These are phyloP conservation scores for Tremellales sp. DNA, from an alignment of 1,284 basidiomycete species.

Conservation along the genomic window DNA sequence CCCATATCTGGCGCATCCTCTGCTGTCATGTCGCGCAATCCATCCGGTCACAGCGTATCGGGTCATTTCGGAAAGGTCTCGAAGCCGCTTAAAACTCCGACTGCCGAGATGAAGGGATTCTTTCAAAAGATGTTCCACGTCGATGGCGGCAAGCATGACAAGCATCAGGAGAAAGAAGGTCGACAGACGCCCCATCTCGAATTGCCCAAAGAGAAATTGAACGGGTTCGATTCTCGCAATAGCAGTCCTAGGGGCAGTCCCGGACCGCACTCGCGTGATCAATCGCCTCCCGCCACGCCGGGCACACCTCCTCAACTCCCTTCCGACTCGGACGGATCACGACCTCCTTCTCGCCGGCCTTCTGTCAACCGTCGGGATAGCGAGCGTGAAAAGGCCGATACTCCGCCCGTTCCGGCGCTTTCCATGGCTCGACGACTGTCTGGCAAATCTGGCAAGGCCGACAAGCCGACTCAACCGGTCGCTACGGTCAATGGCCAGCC, in stretches of 20 bases:
- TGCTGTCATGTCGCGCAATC: slow-evolving; percentile 36
- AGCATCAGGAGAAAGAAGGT: slow-evolving; percentile 25
- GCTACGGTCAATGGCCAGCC: slow-evolving; percentile 18
- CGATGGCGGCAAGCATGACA: slow-evolving; percentile 32
- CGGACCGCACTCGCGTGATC: slow-evolving; percentile 12
- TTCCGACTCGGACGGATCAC: slow-evolving; percentile 33
- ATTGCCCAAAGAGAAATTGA: slow-evolving; percentile 14
- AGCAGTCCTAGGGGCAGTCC: slow-evolving; percentile 15
- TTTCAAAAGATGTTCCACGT: slow-evolving; percentile 48
- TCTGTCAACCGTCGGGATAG: slow-evolving; percentile 28
- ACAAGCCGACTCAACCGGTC: slow-evolving; percentile 14
- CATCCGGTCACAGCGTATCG: slow-evolving; percentile 23
- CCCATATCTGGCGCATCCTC: slow-evolving; percentile 17
- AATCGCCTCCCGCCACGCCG: slow-evolving; percentile 38
- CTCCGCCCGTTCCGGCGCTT: slow-evolving; percentile 8
- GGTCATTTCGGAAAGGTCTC: slow-evolving; percentile 12
- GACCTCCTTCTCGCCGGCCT: slow-evolving; percentile 33
- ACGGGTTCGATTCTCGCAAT: slow-evolving; percentile 9
- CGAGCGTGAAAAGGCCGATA: slow-evolving; percentile 17
- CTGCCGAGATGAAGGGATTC: slow-evolving; percentile 44
- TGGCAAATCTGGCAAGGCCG: slow-evolving; percentile 23
- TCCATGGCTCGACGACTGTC: slow-evolving; percentile 22
- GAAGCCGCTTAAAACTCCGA: slow-evolving; percentile 13
- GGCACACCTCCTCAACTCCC: slow-evolving; percentile 18
- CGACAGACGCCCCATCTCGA: slow-evolving; percentile 18